Evolutionary conservation across 129 eudicot species (phyloP).

Genomic region (Lonicera japonica): DNA sequence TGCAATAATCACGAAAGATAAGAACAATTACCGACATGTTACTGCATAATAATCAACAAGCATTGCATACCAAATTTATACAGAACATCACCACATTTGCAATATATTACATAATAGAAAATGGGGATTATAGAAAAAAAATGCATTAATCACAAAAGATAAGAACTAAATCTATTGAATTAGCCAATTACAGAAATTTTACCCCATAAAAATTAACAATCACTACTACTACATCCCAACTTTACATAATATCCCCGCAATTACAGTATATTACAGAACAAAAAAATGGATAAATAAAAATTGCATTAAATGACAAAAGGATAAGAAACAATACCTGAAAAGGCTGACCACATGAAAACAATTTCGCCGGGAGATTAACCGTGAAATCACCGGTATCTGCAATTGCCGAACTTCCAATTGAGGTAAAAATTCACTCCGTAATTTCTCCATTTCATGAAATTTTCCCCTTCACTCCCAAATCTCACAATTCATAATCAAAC

Average conservation of each 20-base stretch:
- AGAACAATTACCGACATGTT: too few relatives aligned
- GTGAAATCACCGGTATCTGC: not conserved
- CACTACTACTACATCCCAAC: too few relatives aligned
- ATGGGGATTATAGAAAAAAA: too few relatives aligned
- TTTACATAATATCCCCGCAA: too few relatives aligned
- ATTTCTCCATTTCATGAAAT: slow-evolving; percentile 22
- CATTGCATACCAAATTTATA: too few relatives aligned
- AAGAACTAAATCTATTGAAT: too few relatives aligned
- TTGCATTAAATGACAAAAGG: not conserved
- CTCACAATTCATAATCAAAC: not conserved
- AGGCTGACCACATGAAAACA: slow-evolving; percentile 12
- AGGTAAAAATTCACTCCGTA: slow-evolving; percentile 20
- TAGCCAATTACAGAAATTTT: too few relatives aligned
- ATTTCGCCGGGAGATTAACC: not conserved
- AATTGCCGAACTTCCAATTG: slow-evolving; percentile 17
- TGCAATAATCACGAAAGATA: too few relatives aligned
- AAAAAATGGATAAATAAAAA: not conserved
- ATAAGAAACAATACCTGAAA: slow-evolving; percentile 8
- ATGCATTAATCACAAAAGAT: not conserved
- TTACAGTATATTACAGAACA: not conserved
- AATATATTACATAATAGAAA: too few relatives aligned
- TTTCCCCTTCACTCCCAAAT: not conserved
- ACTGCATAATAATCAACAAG: too few relatives aligned
- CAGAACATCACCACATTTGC: too few relatives aligned
- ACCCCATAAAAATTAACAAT: too few relatives aligned